Evolutionary conservation across 2,329 filamentous ascomycete genomes (phyloP).

Genomic region (Sporothrix humicola): DNA sequence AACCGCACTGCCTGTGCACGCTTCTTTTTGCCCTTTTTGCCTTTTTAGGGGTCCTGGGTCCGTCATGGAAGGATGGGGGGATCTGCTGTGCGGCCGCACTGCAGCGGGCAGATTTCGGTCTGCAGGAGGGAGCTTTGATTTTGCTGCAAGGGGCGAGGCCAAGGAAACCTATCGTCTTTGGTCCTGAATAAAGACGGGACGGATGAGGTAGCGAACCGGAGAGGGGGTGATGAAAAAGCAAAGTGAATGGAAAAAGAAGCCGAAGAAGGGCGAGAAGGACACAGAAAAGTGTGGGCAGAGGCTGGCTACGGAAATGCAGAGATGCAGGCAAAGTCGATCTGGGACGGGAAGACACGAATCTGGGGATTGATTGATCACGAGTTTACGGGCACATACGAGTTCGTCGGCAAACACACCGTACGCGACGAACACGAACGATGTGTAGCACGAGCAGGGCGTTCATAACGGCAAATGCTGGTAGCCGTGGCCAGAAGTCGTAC

Average conservation of each 20-base stretch:
- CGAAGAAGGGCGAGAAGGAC: background rate
- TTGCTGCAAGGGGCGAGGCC: slow-evolving; percentile 29
- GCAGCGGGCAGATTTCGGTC: slow-evolving; percentile 27
- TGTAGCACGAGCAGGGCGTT: slow-evolving; percentile 19
- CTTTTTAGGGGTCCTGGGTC: background rate
- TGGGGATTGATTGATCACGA: background rate
- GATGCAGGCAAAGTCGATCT: background rate
- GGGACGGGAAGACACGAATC: background rate
- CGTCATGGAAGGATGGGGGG: background rate
- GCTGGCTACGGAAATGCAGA: background rate
- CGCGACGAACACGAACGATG: background rate
- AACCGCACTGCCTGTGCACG: slow-evolving; percentile 20
- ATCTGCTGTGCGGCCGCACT: slow-evolving; percentile 34
- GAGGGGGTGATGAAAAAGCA: background rate
- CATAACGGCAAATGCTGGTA: background rate
- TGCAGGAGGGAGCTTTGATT: background rate
- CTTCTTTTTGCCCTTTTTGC: background rate
- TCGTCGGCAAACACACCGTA: background rate
- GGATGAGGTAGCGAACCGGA: background rate
- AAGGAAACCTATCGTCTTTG: background rate
- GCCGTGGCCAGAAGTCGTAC: background rate
- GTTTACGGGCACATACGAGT: background rate
- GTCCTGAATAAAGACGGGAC: background rate
- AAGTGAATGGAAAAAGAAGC: background rate
- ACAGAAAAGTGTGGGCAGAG: background rate